These are phyloP conservation scores for Besnoitia besnoiti DNA, from an alignment of 169 alveolate genomes.

Conservation along the genomic window DNA sequence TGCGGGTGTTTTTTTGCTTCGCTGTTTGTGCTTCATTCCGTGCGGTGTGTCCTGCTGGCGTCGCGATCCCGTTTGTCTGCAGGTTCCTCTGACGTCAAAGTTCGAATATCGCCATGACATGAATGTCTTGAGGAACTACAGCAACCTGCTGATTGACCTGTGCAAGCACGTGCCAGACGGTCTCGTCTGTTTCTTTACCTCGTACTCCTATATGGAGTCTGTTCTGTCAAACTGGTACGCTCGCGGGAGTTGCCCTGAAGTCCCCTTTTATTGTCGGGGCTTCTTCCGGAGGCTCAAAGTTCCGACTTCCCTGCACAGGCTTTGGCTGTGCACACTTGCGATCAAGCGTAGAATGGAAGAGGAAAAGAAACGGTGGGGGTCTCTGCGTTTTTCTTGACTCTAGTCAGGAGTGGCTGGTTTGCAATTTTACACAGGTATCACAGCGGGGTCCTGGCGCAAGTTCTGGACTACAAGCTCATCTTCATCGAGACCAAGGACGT, in stretches of 20 bases:
- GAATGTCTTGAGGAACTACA: constrained; percentile 92
- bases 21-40: not conserved
- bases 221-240: constrained; percentile 80
- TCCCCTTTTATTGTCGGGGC: not conserved
- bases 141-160: constrained; percentile 90
- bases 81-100: constrained; percentile 89
- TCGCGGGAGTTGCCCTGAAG: not conserved
- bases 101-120: constrained; percentile 92
- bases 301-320: not conserved
- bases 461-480: constrained; percentile 93
- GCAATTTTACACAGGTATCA: constrained; percentile 90
- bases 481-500: constrained; percentile 97
- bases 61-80: constrained; percentile 68
- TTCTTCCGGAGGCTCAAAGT: not conserved
- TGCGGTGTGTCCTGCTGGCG: not conserved
- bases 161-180: constrained; percentile 94
- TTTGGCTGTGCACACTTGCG: too few relatives aligned
- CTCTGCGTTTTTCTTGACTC: not conserved
- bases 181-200: constrained; percentile 96
- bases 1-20: not conserved
- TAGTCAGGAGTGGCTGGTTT: too few relatives aligned
- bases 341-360: not conserved
- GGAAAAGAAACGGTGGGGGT: not conserved
- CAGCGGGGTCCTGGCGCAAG: constrained; percentile 90
- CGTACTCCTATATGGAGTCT: constrained; percentile 91